A percentile compares a stretch with the other conserved stretches of the same genome.
Conservation (phyloP, 371 early-diverging fungal genomes). For the Blastocladiella emersonii region DNA sequence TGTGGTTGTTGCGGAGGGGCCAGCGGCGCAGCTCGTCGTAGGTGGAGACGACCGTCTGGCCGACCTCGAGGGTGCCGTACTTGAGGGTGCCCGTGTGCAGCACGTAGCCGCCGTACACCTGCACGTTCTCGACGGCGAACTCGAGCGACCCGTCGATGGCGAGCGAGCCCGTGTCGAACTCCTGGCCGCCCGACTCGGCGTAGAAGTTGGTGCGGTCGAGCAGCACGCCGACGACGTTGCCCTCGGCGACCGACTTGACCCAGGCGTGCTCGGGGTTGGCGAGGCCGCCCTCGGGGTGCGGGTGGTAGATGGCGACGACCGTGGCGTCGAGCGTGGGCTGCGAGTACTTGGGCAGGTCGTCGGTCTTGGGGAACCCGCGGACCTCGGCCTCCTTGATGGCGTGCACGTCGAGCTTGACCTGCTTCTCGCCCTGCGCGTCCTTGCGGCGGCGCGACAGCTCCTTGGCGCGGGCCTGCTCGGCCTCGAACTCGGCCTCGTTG, state of each 20-base stretch:
- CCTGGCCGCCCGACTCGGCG: conserved; percentile 98
- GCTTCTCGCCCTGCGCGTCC: conserved; percentile 45
- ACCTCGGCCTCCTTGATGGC: conserved; percentile 74
- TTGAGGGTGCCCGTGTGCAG: conserved; percentile 91
- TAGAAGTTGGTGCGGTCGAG: conserved; percentile 98
- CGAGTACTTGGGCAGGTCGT: conserved; percentile 79
- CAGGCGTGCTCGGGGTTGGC: too few species aligned
- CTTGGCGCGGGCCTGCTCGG: conserved; percentile 70
- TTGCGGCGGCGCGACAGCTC: conserved; percentile 38
- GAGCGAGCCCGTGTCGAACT: conserved; percentile 88
- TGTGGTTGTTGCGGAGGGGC: conserved; percentile 93
- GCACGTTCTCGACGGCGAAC: conserved; percentile 88
- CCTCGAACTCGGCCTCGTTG: conserved; percentile 74
- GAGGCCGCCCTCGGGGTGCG: conserved; percentile 31
- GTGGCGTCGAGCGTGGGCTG: conserved; percentile 27
- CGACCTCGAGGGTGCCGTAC: conserved; percentile 61
- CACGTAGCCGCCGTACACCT: conserved; percentile 91
- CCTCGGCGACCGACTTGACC: conserved; percentile 26
- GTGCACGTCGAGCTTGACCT: conserved; percentile 68
- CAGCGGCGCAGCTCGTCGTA: conserved; percentile 81
- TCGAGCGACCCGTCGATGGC: conserved; percentile 65
- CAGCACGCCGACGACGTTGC: conserved; percentile 65
- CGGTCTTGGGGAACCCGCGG: conserved; percentile 58
- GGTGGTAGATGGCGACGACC: conserved; percentile 56
- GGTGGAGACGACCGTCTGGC: conserved; percentile 53